Conservation (phyloP, 2,329 filamentous ascomycete species). For the Pezicula carpinea region DNA sequence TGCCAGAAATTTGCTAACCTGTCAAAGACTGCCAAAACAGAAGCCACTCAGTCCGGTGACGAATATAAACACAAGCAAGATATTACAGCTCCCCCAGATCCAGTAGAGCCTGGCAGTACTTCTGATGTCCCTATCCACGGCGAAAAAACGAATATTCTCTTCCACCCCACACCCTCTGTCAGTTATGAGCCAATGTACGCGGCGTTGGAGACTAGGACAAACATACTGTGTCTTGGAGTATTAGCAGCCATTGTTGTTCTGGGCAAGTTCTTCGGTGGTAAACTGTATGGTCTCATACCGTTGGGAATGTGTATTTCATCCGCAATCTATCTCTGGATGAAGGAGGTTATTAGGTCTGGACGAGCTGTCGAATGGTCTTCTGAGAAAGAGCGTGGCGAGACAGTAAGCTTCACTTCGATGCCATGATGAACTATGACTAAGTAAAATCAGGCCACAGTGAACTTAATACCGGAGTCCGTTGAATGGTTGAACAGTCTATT, state of each 20-base stretch:
- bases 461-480: conserved; percentile 87
- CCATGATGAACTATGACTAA: neutral
- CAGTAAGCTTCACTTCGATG: conserved; percentile 37
- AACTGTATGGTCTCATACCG: conserved; percentile 71
- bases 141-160: conserved; percentile 93
- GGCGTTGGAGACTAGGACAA: conserved; percentile 69
- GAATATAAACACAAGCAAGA: conserved; percentile 87
- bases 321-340: conserved; percentile 84
- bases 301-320: conserved; percentile 67
- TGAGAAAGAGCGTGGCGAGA: conserved; percentile 79
- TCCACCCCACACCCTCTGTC: conserved; percentile 87
- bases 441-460: conserved; percentile 61
- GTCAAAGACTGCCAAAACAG: conserved; percentile 60
- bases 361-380: conserved; percentile 82
- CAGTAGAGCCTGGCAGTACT: conserved; percentile 73
- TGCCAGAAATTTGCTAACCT: conserved; percentile 1
- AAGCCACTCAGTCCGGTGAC: conserved; percentile 64
- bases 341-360: conserved; percentile 78
- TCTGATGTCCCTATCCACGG: conserved; percentile 94
- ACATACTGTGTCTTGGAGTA: conserved; percentile 63
- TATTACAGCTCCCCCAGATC: conserved; percentile 84
- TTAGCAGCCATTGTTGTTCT: conserved; percentile 70
- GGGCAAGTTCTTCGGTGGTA: conserved; percentile 75
- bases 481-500: conserved; percentile 95
- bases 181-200: conserved; percentile 87